Base-by-base conservation (phyloP, 1,139 yeast genomes). In the Taphrina flavorubra region DNA sequence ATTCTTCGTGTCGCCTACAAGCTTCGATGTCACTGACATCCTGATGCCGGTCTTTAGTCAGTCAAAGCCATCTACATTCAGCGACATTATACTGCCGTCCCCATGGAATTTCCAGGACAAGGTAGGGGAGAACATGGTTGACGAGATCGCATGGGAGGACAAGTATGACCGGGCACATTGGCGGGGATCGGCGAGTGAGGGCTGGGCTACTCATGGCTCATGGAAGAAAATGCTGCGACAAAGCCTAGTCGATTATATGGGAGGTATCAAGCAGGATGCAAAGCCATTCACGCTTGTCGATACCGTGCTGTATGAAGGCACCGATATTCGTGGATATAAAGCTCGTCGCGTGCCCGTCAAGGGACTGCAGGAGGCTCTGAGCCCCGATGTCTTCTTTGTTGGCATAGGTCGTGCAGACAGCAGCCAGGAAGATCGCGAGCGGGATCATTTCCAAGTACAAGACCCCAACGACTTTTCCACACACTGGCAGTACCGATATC, bases 41-140 rank as follows among this genome's bases (percentile, higher is more conserved):
- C 68, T 71, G 14, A 65, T 72, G 31, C 74, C 74, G 6, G 70
- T 73, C 7, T 73, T 73, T 46, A 71, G 74, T 31, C 72, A 71
- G 20, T 62, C 72, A 68, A 73, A 73, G 59, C 51, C 70, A 7
- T 70, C 70, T n/a, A 59, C 72, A 10, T 71, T 70, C 51, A 70
- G 70, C 42, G 74, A 73, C 56, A 71, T 73, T 44, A 55, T 72
- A 6, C 70, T 60, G 25, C 74, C 74, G 1, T 71, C 74, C 6
- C 72, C 73, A 4, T 36, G 40, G 58, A 34, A 53, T 42, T 53
- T 36, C 36, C 58, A 39, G 14, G 60, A 56, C 36, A 56, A 56
- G 16, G 60, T 56, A 5, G 60, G 60, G 16, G 42, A 36, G 14
- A 39, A 56, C 49, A 39, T 39, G 13, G 36, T 56, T 39, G 60